Evolutionary conservation across 805 yeast genomes (phyloP).

Genomic region (Metschnikowia santaceciliae): DNA sequence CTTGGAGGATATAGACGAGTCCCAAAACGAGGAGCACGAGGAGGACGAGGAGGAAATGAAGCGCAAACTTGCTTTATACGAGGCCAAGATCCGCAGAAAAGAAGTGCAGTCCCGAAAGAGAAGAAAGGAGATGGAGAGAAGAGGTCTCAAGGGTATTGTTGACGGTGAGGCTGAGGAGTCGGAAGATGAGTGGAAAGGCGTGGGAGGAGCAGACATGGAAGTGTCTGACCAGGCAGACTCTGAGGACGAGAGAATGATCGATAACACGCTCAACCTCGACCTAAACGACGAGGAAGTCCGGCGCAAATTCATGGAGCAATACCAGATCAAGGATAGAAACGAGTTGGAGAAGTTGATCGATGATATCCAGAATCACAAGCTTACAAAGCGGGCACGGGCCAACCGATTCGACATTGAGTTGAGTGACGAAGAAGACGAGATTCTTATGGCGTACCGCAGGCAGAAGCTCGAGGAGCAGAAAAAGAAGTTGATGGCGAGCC

Average conservation of each 20-base stretch:
- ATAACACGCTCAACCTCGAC: conserved; percentile 58
- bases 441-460: conserved; percentile 43
- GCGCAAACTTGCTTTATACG: conserved; percentile 34
- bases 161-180: conserved; percentile 87
- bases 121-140: conserved; percentile 52
- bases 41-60: conserved; percentile 26
- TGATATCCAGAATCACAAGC: conserved; percentile 69
- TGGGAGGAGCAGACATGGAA: conserved; percentile 72
- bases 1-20: not conserved
- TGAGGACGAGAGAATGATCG: conserved; percentile 76
- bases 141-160: conserved; percentile 56
- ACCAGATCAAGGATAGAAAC: conserved; percentile 57
- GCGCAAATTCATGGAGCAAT: conserved; percentile 54
- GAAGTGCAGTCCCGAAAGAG: conserved; percentile 32
- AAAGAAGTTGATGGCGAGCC: conserved; percentile 45
- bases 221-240: conserved; percentile 57
- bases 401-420: conserved; percentile 58
- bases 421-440: conserved; percentile 73
- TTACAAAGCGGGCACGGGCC: conserved; percentile 53
- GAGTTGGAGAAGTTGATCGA: conserved; percentile 63
- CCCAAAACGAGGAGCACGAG: conserved; percentile 18
- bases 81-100: conserved; percentile 32
- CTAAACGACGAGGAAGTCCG: conserved; percentile 58
- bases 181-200: conserved; percentile 83
- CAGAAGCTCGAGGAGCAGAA: conserved; percentile 45